These are phyloP conservation scores for Phytophthora tentaculata DNA, from an alignment of 352 stramenopile species.

Conservation along the genomic window DNA sequence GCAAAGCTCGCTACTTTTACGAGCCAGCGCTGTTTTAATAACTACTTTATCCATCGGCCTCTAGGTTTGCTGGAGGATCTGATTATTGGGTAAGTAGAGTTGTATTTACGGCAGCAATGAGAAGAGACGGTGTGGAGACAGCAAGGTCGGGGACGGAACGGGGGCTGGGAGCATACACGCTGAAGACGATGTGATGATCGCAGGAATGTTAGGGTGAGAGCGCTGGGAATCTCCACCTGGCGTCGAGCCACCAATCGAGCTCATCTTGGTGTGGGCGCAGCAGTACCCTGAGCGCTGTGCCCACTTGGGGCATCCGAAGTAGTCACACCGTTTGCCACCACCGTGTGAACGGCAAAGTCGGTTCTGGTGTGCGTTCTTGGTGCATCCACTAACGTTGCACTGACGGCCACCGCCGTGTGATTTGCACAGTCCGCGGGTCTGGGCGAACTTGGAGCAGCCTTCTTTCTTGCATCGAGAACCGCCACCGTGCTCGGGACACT, in stretches of 20 bases:
- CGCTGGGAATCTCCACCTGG: constrained; percentile 22
- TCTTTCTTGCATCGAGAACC: constrained; percentile 86
- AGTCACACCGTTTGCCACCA: constrained; percentile 83
- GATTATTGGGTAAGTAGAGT: not conserved
- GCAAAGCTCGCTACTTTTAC: constrained; percentile 11
- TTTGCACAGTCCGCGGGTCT: constrained; percentile 84
- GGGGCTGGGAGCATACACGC: constrained; percentile 37
- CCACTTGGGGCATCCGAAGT: constrained; percentile 82
- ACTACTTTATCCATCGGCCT: constrained; percentile 15
- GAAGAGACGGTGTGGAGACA: constrained; percentile 71
- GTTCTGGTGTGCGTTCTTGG: constrained; percentile 88
- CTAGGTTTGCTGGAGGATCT: not conserved
- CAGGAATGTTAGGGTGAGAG: constrained; percentile 25
- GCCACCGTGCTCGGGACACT: constrained; percentile 86
- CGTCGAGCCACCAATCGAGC: constrained; percentile 20
- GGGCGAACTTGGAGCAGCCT: constrained; percentile 86
- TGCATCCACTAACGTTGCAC: constrained; percentile 78
- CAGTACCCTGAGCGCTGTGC: constrained; percentile 87
- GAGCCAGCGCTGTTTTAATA: constrained; percentile 10
- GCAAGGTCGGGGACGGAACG: constrained; percentile 54
- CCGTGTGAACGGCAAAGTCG: constrained; percentile 84
- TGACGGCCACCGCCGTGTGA: constrained; percentile 82
- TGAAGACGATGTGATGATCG: constrained; percentile 39
- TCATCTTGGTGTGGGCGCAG: constrained; percentile 82
- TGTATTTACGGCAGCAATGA: constrained; percentile 57